phyloP scores from a whole-genome alignment of 2,329 filamentous ascomycete species.

The Aspergillus ochraceoroseus region DNA sequence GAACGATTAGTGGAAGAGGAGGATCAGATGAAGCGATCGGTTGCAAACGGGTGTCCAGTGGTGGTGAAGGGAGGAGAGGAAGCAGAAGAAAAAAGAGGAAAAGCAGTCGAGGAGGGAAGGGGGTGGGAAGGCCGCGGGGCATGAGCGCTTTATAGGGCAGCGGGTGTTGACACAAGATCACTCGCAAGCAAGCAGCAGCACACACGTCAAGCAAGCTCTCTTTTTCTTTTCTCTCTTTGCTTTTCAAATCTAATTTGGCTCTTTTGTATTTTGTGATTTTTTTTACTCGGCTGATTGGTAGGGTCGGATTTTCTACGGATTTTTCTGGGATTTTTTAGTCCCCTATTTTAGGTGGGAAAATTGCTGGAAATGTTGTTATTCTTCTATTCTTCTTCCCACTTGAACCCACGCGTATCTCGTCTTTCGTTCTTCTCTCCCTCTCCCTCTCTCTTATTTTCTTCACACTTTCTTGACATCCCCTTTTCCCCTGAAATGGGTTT shows the following conservation, averaged over 20 bases:
- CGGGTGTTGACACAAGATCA: slow-evolving; percentile 43
- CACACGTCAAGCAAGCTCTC: slow-evolving; percentile 27
- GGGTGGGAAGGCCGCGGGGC: slow-evolving; percentile 40
- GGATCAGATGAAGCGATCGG: no score
- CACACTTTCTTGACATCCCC: not conserved
- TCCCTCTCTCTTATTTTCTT: slow-evolving; percentile 13
- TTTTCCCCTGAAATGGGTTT: not conserved
- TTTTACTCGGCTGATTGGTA: slow-evolving; percentile 16
- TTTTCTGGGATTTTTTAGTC: slow-evolving; percentile 3
- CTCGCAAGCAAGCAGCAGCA: slow-evolving; percentile 24
- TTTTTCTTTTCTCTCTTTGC: slow-evolving; percentile 15
- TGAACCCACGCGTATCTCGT: not conserved
- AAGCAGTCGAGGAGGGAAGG: slow-evolving; percentile 37
- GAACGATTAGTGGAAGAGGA: slow-evolving; percentile 13
- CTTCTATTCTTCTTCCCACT: slow-evolving; percentile 3
- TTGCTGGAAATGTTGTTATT: slow-evolving; percentile 5
- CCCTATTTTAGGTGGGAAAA: slow-evolving; percentile 3
- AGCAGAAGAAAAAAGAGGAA: slow-evolving; percentile 25
- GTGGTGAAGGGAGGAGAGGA: slow-evolving; percentile 18
- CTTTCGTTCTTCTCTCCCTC: slow-evolving; percentile 8
- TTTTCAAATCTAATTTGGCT: slow-evolving; percentile 13
- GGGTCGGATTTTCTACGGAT: slow-evolving; percentile 3
- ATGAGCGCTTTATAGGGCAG: slow-evolving; percentile 42
- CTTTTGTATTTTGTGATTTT: slow-evolving; percentile 12
- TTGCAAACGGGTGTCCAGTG: no score